Conservation (phyloP, 495 filamentous ascomycete genomes). For the Neurospora intermedia region DNA sequence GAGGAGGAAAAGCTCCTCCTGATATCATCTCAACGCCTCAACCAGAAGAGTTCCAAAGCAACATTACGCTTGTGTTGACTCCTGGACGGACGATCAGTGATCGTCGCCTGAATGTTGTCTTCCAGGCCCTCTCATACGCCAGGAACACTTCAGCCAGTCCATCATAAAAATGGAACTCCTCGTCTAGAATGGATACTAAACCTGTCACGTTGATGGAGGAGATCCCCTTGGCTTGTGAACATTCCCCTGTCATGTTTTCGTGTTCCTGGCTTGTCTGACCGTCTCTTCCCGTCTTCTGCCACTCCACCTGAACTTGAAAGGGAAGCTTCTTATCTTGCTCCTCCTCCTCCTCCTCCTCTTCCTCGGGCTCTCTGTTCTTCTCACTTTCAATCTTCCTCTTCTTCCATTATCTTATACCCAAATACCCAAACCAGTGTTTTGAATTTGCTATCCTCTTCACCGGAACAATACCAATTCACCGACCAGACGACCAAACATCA, state of each 20-base stretch:
- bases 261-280: neutral
- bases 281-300: neutral
- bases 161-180: neutral
- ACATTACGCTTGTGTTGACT: neutral
- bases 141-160: neutral
- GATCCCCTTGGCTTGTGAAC: neutral
- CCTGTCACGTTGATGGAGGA: neutral
- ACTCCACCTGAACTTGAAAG: neutral
- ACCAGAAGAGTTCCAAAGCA: neutral
- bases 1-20: neutral
- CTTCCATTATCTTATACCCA: neutral
- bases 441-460: neutral
- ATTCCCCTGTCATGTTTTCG: neutral
- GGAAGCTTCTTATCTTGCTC: neutral
- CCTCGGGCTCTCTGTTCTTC: neutral
- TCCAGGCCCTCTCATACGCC: neutral
- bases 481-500: neutral
- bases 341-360: neutral
- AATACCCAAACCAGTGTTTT: neutral
- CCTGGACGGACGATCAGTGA: neutral
- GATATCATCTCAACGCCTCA: neutral
- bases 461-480: neutral
- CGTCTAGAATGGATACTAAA: neutral
- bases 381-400: neutral
- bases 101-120: neutral